Evolutionary conservation across 202 grass and related monocot genomes (phyloP).

Genomic region (Alloteropsis angusta): DNA sequence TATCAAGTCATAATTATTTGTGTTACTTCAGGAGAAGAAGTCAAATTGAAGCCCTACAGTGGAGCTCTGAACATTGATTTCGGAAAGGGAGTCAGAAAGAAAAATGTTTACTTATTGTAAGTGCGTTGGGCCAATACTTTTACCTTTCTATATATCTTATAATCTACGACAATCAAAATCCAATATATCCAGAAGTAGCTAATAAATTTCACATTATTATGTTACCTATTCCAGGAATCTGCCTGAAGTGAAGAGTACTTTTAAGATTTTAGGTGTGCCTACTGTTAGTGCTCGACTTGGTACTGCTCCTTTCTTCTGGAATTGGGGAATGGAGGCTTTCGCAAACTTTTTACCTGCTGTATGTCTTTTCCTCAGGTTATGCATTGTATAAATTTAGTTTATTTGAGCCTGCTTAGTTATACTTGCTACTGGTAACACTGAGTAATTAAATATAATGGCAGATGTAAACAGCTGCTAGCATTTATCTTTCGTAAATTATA

Average conservation of each 20-base stretch:
- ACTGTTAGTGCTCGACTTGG: conserved; percentile 93
- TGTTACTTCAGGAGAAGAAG: conserved; percentile 53
- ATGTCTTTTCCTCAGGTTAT: conserved; percentile 22
- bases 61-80: conserved; percentile 85
- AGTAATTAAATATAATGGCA: not conserved
- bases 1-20: not conserved
- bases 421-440: not conserved
- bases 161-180: not conserved
- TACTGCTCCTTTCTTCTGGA: conserved; percentile 92
- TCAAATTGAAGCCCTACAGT: conserved; percentile 84
- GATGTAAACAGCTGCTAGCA: not conserved
- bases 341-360: conserved; percentile 70
- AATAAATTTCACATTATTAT: not conserved
- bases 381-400: not conserved
- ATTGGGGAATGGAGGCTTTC: conserved; percentile 89
- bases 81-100: conserved; percentile 74
- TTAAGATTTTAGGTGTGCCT: conserved; percentile 72
- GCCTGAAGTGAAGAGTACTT: conserved; percentile 80
- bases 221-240: conserved; percentile 67
- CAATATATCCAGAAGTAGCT: not conserved
- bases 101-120: conserved; percentile 91
- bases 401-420: not conserved
- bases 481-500: not conserved
- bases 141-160: not conserved
- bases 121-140: conserved; percentile 9